Percentiles rank a stretch among this genome's conserved stretches.
phyloP scores from a whole-genome alignment of 192 early-diverging fungal genomes.

The Linnemannia elongata region DNA sequence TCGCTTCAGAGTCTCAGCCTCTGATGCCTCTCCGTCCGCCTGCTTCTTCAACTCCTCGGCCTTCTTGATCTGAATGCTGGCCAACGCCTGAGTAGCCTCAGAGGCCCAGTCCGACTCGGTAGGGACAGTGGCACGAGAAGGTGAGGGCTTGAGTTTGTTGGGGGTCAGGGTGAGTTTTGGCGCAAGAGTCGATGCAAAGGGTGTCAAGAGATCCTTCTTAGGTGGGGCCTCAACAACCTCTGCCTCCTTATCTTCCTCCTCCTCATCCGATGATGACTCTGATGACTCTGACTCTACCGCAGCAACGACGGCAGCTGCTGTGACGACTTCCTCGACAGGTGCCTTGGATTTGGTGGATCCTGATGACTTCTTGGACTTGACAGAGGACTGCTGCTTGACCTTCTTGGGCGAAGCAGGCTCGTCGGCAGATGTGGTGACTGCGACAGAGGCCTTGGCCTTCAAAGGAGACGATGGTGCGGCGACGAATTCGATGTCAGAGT shows the following conservation, averaged over 20 bases:
- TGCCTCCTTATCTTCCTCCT: neutral
- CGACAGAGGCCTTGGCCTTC: slow-evolving; percentile 40
- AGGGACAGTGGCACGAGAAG: slow-evolving; percentile 4
- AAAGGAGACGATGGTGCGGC: slow-evolving; percentile 43
- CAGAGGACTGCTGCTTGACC: neutral
- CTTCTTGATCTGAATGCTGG: slow-evolving; percentile 43
- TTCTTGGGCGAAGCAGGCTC: neutral
- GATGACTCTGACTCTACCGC: neutral
- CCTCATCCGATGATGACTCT: neutral
- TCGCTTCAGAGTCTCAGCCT: slow-evolving; percentile 31
- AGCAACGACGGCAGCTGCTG: neutral
- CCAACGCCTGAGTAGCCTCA: slow-evolving; percentile 41
- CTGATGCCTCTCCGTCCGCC: slow-evolving; percentile 19
- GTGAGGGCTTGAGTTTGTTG: slow-evolving; percentile 20
- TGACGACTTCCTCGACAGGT: neutral
- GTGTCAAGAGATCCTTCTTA: slow-evolving; percentile 6
- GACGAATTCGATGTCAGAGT: slow-evolving; percentile 36
- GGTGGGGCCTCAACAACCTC: neutral
- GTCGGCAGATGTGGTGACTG: slow-evolving; percentile 7
- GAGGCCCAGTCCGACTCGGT: slow-evolving; percentile 47
- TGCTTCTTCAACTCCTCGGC: slow-evolving; percentile 24
- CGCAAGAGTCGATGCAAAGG: slow-evolving; percentile 44
- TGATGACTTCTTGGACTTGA: neutral
- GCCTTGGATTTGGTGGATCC: neutral
- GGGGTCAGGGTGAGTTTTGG: slow-evolving; percentile 45